Base-by-base conservation (phyloP, 495 filamentous ascomycete genomes). In the Daldinia grandis region DNA sequence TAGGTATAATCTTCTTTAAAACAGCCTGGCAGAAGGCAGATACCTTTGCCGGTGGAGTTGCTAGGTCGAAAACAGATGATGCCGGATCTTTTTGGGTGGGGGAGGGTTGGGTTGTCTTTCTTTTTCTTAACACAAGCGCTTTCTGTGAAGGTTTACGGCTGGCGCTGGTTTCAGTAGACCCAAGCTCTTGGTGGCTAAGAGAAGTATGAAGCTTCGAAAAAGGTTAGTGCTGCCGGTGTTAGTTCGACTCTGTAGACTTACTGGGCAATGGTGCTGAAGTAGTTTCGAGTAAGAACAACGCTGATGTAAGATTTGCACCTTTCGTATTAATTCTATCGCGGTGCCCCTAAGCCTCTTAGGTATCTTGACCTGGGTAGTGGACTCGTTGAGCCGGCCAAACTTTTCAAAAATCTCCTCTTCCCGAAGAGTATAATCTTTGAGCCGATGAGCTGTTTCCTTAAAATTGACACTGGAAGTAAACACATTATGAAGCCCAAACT, bases 401-500 rank as follows among this genome's bases (percentile, higher is more conserved):
- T 69, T 81, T 10, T 73, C 69, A 19, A 80, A 69, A 50, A 98
- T 97, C 68, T 98, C 95, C 28, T 92, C 84, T 74, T 98, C 95
- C 27, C 95, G 87, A 5, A 92, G 77, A 2, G 90, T 92, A 71
- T 94, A 95, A 74, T 95, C 92, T 69, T 92, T 94, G 71, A 94
- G 88, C 31, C 85, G 83, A 55, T 93, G 89, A 0, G 84, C 80
- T 0, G 88, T 93, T 66, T 93, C 87, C 30, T 78, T 86, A 15
- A 73, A 76, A 72, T 95, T 85, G 14, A 90, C 81, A 10, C 81
- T 76, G 1, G 87, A 88, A 0, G 91, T 92, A 72, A 98, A 98
- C n/a, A 91, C 92, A 79, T 97, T 99, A 70, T 95, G 92, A 12
- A 99, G 81, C 3, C 88, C 88, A 75, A 97, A 98, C 76, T 98